These are phyloP conservation scores for Calvatia gigantea DNA, from an alignment of 768 basidiomycete species.

Conservation along the genomic window DNA sequence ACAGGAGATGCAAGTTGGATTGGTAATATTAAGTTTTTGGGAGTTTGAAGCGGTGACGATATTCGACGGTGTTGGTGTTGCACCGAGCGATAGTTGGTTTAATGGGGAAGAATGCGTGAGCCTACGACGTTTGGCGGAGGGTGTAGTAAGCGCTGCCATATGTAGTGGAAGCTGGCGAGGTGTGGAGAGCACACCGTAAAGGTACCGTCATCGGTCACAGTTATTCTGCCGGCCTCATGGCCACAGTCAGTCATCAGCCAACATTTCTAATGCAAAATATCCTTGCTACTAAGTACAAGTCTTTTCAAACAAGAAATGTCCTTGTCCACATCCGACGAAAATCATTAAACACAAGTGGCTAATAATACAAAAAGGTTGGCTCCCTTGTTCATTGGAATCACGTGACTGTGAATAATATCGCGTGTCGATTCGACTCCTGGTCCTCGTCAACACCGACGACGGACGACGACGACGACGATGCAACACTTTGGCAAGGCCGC, in stretches of 20 bases:
- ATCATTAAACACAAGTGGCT: too few species aligned
- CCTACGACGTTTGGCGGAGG: background rate
- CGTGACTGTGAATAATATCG: too few species aligned
- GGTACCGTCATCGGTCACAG: too few species aligned
- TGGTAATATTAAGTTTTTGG: background rate
- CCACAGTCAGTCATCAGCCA: too few species aligned
- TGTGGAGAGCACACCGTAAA: background rate
- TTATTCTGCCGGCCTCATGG: too few species aligned
- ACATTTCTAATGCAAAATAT: too few species aligned
- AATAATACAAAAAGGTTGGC: too few species aligned
- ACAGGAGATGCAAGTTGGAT: slow-evolving; percentile 2
- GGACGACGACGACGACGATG: slow-evolving; percentile 30
- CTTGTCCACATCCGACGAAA: too few species aligned
- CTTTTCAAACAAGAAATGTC: too few species aligned
- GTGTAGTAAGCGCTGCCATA: background rate
- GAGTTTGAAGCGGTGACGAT: background rate
- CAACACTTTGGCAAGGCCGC: slow-evolving; percentile 84
- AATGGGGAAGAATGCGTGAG: background rate
- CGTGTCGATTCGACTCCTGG: too few species aligned
- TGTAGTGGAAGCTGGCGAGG: background rate
- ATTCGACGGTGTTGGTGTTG: background rate
- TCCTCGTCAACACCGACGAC: background rate
- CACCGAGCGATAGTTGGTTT: background rate
- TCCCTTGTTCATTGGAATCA: too few species aligned
- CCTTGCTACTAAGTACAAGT: too few species aligned